These are phyloP conservation scores for Ogataea pilisensis DNA, from an alignment of 805 yeast species.

Conservation along the genomic window DNA sequence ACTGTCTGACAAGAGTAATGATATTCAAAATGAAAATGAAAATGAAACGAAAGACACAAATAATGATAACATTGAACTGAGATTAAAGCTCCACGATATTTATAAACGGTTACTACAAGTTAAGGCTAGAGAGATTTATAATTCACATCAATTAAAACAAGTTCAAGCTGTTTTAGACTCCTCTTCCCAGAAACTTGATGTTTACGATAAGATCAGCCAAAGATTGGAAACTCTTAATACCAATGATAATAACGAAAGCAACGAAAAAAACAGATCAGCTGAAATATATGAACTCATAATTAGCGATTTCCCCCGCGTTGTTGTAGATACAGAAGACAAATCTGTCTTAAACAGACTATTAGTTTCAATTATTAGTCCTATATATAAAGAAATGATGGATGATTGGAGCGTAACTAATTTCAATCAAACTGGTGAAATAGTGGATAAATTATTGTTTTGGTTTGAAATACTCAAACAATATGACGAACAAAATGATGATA, in stretches of 20 bases:
- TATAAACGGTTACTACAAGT: conserved; percentile 7
- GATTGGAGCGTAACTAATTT: conserved; percentile 38
- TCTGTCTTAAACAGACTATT: conserved; percentile 12
- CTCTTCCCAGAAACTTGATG: conserved; percentile 6
- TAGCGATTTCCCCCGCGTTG: background rate
- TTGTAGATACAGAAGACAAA: conserved; percentile 6
- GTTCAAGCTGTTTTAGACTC: conserved; percentile 1
- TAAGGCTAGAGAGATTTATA: conserved; percentile 10
- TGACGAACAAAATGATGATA: no score
- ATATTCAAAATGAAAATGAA: conserved; percentile 2
- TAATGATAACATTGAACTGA: conserved; percentile 10
- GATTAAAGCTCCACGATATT: conserved; percentile 17
- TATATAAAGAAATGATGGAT: conserved; percentile 16
- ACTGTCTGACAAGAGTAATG: conserved; percentile 26
- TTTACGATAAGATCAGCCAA: conserved; percentile 1
- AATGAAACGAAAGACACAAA: background rate
- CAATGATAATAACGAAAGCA: conserved; percentile 1
- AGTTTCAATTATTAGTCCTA: conserved; percentile 21
- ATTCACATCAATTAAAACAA: conserved; percentile 14
- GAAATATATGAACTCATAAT: no score
- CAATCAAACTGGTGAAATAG: conserved; percentile 24
- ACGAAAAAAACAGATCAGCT: no score
- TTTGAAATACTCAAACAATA: conserved; percentile 11
- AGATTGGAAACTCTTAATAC: no score
- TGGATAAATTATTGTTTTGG: conserved; percentile 30